A percentile compares a stretch with the other conserved stretches of the same genome.
These are phyloP conservation scores for Salvia hispanica DNA, from an alignment of 257 asterid species.

Conservation along the genomic window DNA sequence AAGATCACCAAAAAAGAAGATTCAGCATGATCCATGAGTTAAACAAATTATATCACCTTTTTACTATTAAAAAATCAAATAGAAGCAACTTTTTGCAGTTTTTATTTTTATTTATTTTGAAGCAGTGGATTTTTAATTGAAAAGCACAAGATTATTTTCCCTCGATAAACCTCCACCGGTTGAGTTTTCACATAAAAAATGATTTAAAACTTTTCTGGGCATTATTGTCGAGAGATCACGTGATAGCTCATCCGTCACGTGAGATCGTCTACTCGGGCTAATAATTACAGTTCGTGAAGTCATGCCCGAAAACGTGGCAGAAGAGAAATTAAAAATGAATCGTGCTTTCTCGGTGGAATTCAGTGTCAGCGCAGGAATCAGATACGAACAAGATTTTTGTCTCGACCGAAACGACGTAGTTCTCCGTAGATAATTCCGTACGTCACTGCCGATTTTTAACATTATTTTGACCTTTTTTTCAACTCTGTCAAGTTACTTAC, in stretches of 20 bases:
- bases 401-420: slow-evolving; percentile 23
- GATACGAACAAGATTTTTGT: background rate
- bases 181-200: background rate
- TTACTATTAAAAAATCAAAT: too few relatives aligned
- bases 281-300: background rate
- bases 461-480: too few relatives aligned
- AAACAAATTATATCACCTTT: too few relatives aligned
- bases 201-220: background rate
- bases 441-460: slow-evolving; percentile 24
- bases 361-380: slow-evolving; percentile 22
- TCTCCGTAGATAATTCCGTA: slow-evolving; percentile 33
- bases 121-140: too few relatives aligned
- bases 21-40: too few relatives aligned
- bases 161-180: background rate
- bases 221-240: slow-evolving; percentile 12
- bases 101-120: too few relatives aligned
- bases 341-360: slow-evolving; percentile 22
- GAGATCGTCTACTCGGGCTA: slow-evolving; percentile 13
- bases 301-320: slow-evolving; percentile 25
- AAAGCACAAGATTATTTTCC: background rate
- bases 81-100: too few relatives aligned
- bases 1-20: too few relatives aligned
- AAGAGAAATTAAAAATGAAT: background rate
- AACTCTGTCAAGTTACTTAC: background rate
- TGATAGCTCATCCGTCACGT: background rate